Conservation (phyloP, 2,329 filamentous ascomycete species). For the Penicillium paneum region DNA sequence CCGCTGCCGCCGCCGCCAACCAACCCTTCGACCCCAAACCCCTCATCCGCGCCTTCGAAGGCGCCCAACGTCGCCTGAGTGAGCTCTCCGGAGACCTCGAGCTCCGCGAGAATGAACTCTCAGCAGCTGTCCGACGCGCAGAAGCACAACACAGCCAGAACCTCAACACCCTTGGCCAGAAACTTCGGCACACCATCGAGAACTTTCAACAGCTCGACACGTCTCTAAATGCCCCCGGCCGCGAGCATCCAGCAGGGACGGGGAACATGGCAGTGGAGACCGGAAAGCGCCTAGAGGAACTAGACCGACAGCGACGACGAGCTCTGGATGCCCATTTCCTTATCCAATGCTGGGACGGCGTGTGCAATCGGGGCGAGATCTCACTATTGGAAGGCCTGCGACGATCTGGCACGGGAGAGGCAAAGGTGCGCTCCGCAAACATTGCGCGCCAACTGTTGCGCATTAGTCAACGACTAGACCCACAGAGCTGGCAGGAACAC, state of each 20-base stretch:
- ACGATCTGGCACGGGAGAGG: slow-evolving; percentile 78
- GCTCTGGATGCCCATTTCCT: slow-evolving; percentile 92
- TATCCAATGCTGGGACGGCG: slow-evolving; percentile 94
- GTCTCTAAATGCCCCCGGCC: slow-evolving; percentile 65
- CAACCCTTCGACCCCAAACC: slow-evolving; percentile 89
- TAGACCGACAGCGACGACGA: slow-evolving; percentile 85
- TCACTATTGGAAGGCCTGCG: slow-evolving; percentile 85
- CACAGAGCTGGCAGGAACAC: slow-evolving; percentile 62
- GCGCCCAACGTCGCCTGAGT: slow-evolving; percentile 53
- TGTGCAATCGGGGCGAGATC: slow-evolving; percentile 83
- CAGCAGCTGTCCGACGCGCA: slow-evolving; percentile 83
- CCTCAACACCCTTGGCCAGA: slow-evolving; percentile 78
- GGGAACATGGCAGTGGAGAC: slow-evolving; percentile 93
- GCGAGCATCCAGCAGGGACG: slow-evolving; percentile 48
- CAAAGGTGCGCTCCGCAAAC: slow-evolving; percentile 89
- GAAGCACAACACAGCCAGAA: slow-evolving; percentile 91
- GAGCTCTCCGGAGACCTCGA: slow-evolving; percentile 73
- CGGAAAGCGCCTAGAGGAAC: slow-evolving; percentile 86
- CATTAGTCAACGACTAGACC: slow-evolving; percentile 88
- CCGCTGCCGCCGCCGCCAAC: slow-evolving; percentile 32
- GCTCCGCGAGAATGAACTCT: slow-evolving; percentile 83
- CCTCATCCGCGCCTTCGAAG: slow-evolving; percentile 89
- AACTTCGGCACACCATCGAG: slow-evolving; percentile 86
- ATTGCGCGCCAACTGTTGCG: slow-evolving; percentile 91
- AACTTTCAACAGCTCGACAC: slow-evolving; percentile 88